Evolutionary conservation across 495 filamentous ascomycete genomes (phyloP).

Genomic region (Xylaria venustula): DNA sequence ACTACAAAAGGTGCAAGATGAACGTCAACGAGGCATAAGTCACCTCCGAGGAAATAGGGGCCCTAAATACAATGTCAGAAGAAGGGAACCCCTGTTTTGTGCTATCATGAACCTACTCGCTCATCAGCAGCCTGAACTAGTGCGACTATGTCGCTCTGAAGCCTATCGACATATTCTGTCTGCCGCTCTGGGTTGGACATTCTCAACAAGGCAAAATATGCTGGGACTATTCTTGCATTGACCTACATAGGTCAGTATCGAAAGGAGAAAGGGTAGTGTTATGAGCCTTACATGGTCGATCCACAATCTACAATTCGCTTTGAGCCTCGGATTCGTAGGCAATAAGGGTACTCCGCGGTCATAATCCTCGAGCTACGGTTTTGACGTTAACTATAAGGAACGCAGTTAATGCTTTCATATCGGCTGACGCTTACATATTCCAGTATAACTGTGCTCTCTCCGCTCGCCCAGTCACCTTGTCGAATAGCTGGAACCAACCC

Average conservation of each 20-base stretch:
- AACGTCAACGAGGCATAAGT: conserved; percentile 78
- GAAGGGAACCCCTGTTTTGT: neutral
- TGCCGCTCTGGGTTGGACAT: conserved; percentile 67
- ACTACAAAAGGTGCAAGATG: conserved; percentile 88
- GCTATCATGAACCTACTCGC: conserved; percentile 15
- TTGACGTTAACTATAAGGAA: conserved; percentile 1
- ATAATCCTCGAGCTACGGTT: conserved; percentile 72
- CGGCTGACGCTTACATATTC: conserved; percentile 67
- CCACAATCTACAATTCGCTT: conserved; percentile 83
- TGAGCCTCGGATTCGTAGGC: conserved; percentile 64
- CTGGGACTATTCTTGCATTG: conserved; percentile 78
- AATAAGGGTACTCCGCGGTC: conserved; percentile 60
- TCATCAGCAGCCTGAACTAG: conserved; percentile 67
- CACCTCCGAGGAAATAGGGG: conserved; percentile 76
- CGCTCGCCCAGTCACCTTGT: conserved; percentile 83
- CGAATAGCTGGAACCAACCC: conserved; percentile 82
- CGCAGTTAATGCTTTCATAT: neutral
- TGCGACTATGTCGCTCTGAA: conserved; percentile 67
- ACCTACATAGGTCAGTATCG: conserved; percentile 47
- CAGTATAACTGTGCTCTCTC: conserved; percentile 83
- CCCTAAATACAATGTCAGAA: conserved; percentile 52
- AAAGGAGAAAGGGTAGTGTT: neutral
- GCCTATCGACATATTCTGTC: conserved; percentile 58
- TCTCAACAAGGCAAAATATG: conserved; percentile 77
- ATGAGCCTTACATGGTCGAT: conserved; percentile 70